Conservation (phyloP, 164 flowering plant genomes). For the Tetrastigma voinierianum region DNA sequence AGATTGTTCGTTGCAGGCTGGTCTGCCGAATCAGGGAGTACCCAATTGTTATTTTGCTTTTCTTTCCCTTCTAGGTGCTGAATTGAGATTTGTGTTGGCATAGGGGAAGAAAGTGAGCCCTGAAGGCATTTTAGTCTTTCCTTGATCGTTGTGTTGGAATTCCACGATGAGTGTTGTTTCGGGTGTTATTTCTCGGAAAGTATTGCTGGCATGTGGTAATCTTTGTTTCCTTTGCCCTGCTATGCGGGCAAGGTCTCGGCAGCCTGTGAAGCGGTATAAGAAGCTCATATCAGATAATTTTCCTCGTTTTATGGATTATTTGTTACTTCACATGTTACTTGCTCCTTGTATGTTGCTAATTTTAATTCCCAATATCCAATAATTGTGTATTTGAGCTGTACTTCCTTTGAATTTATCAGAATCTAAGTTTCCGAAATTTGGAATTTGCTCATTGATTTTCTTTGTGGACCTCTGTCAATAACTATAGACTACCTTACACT, state of each 20-base stretch:
- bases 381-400: too few relatives aligned
- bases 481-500: too few relatives aligned
- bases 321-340: not conserved
- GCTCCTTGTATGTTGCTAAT: too few relatives aligned
- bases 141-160: not conserved
- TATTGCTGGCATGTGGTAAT: constrained; percentile 81
- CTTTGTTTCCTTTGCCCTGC: constrained; percentile 88
- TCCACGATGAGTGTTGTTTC: constrained; percentile 57
- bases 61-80: constrained; percentile 35
- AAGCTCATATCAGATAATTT: constrained; percentile 84
- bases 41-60: constrained; percentile 22
- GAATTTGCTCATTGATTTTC: too few relatives aligned
- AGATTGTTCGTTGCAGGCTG: constrained; percentile 35
- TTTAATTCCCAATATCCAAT: too few relatives aligned
- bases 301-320: constrained; percentile 37
- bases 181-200: constrained; percentile 75
- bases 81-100: constrained; percentile 8
- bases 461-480: too few relatives aligned
- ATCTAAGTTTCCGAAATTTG: too few relatives aligned
- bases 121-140: constrained; percentile 1
- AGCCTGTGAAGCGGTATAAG: constrained; percentile 99
- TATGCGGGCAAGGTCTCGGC: constrained; percentile 86
- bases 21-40: constrained; percentile 18
- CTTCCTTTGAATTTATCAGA: too few relatives aligned
- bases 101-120: constrained; percentile 26